Evolutionary conservation across 495 filamentous ascomycete genomes (phyloP), one percentile per base, ranked within the genome.

Genomic region (Cercophora samala): DNA sequence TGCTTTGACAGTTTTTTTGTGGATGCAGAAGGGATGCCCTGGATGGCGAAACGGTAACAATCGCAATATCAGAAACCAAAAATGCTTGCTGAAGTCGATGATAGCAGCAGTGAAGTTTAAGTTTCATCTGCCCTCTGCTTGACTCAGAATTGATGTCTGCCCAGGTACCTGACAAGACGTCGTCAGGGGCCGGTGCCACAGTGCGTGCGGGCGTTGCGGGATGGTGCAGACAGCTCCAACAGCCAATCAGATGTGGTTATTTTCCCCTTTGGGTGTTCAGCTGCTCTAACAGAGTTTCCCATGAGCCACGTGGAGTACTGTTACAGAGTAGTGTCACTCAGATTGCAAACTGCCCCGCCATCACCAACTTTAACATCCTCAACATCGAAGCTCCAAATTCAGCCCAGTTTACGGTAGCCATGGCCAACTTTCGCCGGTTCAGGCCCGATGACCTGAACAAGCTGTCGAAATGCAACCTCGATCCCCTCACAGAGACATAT

Each of bases 401-500:
- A n/a, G n/a, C n/a, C n/a, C n/a, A n/a, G n/a, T n/a, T n/a, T n/a
- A n/a, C 51, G 51, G 29, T 25, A 32, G 19, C 1, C 29, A 84
- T 84, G 82, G 78, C 81, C 67, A 79, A 78, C 56, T 84, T 84
- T 71, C 79, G 77, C 62, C 67, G 75, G 25, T 82, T 84, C 69
- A 69, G 71, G 4, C 80, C 82, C 9, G 71, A 78, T 55, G 81
- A 84, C 66, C 68, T 83, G 61, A 78, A 83, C 73, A 81, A 80
- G 25, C 73, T 99, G 64, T 87, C 96, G 66, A 87, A 88, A 70
- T 90, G 97, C 81, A 97, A 97, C 77, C 90, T 98, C 53, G 95
- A 98, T 77, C 91, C 91, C 13, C 82, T 97, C 64, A 97, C 95
- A 21, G 95, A 99, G 78, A 99, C 95, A 69, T 99, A 97, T 79